Evolutionary conservation across 2,329 filamentous ascomycete species (phyloP).

Genomic region (Aspergillaceae sp.): DNA sequence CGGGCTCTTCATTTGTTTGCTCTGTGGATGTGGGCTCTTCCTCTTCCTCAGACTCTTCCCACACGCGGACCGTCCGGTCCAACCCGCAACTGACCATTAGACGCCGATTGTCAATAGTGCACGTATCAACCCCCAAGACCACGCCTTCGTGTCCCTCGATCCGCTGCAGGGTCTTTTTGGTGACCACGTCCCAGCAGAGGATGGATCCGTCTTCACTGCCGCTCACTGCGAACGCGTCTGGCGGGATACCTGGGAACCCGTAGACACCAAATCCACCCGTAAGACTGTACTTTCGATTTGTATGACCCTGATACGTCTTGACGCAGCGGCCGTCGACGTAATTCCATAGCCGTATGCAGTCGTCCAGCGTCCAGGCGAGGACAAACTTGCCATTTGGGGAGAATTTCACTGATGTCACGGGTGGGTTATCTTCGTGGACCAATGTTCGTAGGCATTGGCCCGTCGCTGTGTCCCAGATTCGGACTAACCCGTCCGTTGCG

Average conservation of each 20-base stretch:
- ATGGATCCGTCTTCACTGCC: constrained; percentile 83
- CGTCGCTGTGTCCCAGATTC: constrained; percentile 92
- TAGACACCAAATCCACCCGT: constrained; percentile 72
- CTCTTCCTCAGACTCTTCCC: constrained; percentile 39
- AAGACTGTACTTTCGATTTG: constrained; percentile 77
- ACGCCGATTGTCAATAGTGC: constrained; percentile 40
- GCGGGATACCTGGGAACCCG: constrained; percentile 27
- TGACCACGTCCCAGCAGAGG: constrained; percentile 82
- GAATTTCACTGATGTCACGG: constrained; percentile 83
- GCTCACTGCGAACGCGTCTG: constrained; percentile 60
- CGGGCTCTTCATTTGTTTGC: neutral
- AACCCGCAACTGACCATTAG: constrained; percentile 54
- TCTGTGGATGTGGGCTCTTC: neutral
- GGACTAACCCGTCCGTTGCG: constrained; percentile 80
- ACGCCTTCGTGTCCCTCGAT: constrained; percentile 50
- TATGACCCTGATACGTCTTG: constrained; percentile 94
- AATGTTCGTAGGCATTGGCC: constrained; percentile 92
- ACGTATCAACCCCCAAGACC: constrained; percentile 53
- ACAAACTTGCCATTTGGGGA: constrained; percentile 90
- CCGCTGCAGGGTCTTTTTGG: constrained; percentile 70
- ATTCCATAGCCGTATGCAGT: constrained; percentile 85
- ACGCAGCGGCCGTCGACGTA: constrained; percentile 85
- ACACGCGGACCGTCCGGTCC: constrained; percentile 55
- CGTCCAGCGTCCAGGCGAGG: constrained; percentile 84
- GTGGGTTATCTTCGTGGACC: constrained; percentile 91